Base-by-base conservation (phyloP, 208 protist genomes). In the Trypanosoma cruzi region DNA sequence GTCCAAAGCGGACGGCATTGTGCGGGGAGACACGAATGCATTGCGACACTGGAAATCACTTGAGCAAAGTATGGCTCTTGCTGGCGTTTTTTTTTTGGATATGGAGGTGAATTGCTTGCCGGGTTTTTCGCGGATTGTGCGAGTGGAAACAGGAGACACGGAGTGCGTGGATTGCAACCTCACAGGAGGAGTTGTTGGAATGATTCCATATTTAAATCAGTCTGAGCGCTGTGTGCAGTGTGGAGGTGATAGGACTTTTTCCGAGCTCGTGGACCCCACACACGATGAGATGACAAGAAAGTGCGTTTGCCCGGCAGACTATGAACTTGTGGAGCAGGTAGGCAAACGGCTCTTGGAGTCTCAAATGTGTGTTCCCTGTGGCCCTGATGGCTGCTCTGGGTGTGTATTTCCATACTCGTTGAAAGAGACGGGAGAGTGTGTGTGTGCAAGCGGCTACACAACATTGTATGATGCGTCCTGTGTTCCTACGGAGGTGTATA, bases 381-480 rank as follows among this genome's bases (percentile, higher is more conserved):
- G 8, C 11, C 11, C 26, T 40, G 22, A 53, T n/a, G 18, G 31
- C 48, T 71, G 22, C 60, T 44, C 18, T n/a, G 63, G 75, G 0
- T 87, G 79, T 59, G 24, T 46, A 13, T 75, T 69, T 37, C 85
- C 88, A 28, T 91, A 88, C 46, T 53, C 75, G 18, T 13, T 56
- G 28, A 42, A 20, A 20, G 70, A 53, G 11, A 64, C 31, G 10
- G 48, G 50, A 4, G 50, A 42, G n/a, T 79, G 79, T 64, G 44
- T 66, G 0, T 92, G 87, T 58, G 32, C 29, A 13, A 50, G 24
- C n/a, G 80, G 79, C 18, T 90, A 80, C 77, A 79, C 66, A 0
- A 53, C 67, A 36, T 68, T 92, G 20, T 86, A 84, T 62, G 89
- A 92, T 66, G 68, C 67, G 3, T 87, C 83, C 0, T 96, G 86